Evolutionary conservation across 2,329 filamentous ascomycete genomes (phyloP), one percentile per base, ranked within the genome.

Genomic region (Lachnellula hyalina): DNA sequence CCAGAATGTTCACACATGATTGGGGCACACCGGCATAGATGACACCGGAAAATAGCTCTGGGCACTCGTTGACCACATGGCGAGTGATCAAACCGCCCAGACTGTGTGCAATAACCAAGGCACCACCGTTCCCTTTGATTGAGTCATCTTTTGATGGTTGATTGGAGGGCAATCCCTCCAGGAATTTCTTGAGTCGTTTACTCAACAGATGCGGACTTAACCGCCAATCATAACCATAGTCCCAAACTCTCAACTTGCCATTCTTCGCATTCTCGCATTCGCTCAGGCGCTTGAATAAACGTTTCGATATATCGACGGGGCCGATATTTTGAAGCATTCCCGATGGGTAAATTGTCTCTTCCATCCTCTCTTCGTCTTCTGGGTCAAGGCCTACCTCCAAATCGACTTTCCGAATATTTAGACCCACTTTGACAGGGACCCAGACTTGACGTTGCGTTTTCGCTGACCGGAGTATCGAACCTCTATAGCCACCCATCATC

Each of bases 201-300:
- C 88, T 91, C 0, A 94, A 78, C 0, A 90, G 75, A 65, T 86
- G 81, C 0, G 93, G 93, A 60, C 89, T 94, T 40, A 96, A 75
- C 15, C 93, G 81, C 93, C 93, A 97, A 72, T 97, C 93, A 65
- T 96, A 97, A 17, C 92, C 91, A 67, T 93, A 97, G 64, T 96
- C 87, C 76, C 91, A 91, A 0, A 96, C 81, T 47, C 90, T 80
- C 5, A 96, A 74, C 59, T 81, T 86, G 7, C 89, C 90, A 4
- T 75, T 78, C 51, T 81, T 79, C 1, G 82, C 84, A 65, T 95
- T 95, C 12, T 90, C 84, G 61, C 83, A 89, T 34, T 86, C 84
- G 49, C 83, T 80, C 19, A 96, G 71, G 53, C 87, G 85, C 67
- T 89, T 92, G 71, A 96, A 85, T 1, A 97, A 75, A 40, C 90